Evolutionary conservation across 441 rosid genomes (phyloP), one percentile per base, ranked within the genome.

Genomic region (Erysimum cheiri): DNA sequence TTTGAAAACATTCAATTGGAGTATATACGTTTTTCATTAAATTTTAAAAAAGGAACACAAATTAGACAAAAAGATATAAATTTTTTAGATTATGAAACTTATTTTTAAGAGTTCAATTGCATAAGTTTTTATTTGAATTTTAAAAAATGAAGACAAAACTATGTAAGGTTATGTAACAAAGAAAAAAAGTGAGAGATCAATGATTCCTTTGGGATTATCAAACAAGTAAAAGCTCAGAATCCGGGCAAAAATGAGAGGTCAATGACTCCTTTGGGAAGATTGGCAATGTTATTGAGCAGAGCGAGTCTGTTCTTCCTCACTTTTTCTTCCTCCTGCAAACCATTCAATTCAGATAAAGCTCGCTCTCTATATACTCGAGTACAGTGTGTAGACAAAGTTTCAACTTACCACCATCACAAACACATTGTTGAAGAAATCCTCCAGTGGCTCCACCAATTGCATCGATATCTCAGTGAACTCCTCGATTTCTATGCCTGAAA

Each of bases 351-450:
- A 59, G 36, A 15, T 28, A 50, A 48, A 49, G 41, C 62, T 29
- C 32, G 53, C 47, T 7, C 32, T 61, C 47, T 7, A 5, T 28
- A 72, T 35, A 14, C 28, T 29, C 35, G 15, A 54, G 24, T 10
- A 61, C 12, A 60, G 1, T 29, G 19, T 49, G 14, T 41, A 39
- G 61, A 59, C 55, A 52, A 52, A 58, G 4, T 3, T 37, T 53
- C 24, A 73, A 82, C 99, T 54, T 84, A 92, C 99, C 99, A 94
- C 99, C 97, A 91, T 94, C 70, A 94, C 97, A 26, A 94, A 94
- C 61, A 92, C 97, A 72, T 87, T 72, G 72, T 92, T 81, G 81
- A 94, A 92, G 80, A 94, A 94, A 70, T 92, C 88, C 71, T 92
- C 98, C 0, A 94, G 88, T 9, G 99, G 98, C 41, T 87, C 85